Evolutionary conservation across 345 rosid genomes (phyloP), one percentile per base, ranked within the genome.

Genomic region (Brassica carinata): DNA sequence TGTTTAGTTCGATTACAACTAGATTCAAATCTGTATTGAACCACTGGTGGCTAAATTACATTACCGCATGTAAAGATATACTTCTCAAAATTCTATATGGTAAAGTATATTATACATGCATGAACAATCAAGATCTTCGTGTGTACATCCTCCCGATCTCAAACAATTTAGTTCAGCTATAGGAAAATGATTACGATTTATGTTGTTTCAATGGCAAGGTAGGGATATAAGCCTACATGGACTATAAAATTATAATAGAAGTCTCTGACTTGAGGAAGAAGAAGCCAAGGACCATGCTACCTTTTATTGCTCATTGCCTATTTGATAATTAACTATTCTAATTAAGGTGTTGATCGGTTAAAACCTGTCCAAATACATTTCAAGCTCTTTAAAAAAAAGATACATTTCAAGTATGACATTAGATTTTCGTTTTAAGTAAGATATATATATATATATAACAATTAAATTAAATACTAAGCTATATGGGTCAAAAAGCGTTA

Each of bases 271-370:
- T 34, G 64, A 58, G 64, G 59, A 17, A 53, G 30, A 58, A 53
- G 19, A 53, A 26, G 83, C 83, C 83, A 79, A 80, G 83, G 59
- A 74, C 71, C 83, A 80, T 69, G 83, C 83, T 69, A 63, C 75
- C 19, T 43, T 63, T 74, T n/a, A 17, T 63, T 26, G 58, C 75
- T 62, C 71, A 53, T 62, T 9, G 5, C 71, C 27, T 74, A 33
- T 19, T 67, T 68, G 64, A 62, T 74, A 34, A 68, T 69, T 69
- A 62, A 51, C 59, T 33, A 62, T 23, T 74, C 26, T 14, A 58
- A 58, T 13, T 55, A 9, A 57, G 8, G 55, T 36, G 57, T 38
- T 38, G 9, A 72, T 64, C 62, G 17, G 79, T 58, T 58, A 58
- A 58, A 19, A 58, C 30, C 13, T 58, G 64, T 62, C 75, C 74